Percentiles rank a stretch among this genome's conserved stretches.
These are phyloP conservation scores for Phlebiopsis flavidoalba DNA, from an alignment of 768 basidiomycete species.

Conservation along the genomic window DNA sequence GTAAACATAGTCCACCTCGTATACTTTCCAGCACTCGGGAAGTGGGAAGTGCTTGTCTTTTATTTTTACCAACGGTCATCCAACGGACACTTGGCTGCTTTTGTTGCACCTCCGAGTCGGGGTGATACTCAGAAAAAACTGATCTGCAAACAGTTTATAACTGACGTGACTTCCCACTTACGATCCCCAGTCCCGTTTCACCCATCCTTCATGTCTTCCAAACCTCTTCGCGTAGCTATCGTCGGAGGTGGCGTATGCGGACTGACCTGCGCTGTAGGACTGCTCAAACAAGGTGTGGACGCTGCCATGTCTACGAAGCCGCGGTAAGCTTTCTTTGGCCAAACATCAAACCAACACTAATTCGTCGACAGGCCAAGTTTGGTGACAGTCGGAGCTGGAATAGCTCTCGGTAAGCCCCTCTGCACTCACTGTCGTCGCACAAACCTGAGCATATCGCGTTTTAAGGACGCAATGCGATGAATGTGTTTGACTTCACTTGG, in stretches of 20 bases:
- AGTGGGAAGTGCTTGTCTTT: no score
- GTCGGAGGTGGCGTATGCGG: slow-evolving; percentile 4
- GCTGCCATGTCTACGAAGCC: slow-evolving; percentile 9
- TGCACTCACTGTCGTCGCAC: not conserved
- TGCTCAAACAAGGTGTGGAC: slow-evolving; percentile 1
- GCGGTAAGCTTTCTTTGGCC: not conserved
- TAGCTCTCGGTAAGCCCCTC: slow-evolving; percentile 1
- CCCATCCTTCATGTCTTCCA: no score
- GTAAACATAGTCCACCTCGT: no score
- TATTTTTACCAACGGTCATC: no score
- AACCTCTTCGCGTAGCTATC: not conserved
- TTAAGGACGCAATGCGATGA: not conserved
- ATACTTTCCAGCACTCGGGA: no score
- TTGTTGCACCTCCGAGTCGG: no score
- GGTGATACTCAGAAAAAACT: no score
- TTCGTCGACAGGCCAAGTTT: slow-evolving; percentile 3
- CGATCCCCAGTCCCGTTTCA: no score
- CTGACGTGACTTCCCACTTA: no score
- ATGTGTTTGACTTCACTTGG: not conserved
- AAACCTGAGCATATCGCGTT: not conserved
- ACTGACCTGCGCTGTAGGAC: not conserved
- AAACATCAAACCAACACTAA: not conserved
- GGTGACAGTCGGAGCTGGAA: slow-evolving; percentile 6
- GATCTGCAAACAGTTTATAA: no score
- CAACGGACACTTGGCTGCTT: no score